phyloP scores from a whole-genome alignment of 1,284 basidiomycete genomes.

The Somion occarium region DNA sequence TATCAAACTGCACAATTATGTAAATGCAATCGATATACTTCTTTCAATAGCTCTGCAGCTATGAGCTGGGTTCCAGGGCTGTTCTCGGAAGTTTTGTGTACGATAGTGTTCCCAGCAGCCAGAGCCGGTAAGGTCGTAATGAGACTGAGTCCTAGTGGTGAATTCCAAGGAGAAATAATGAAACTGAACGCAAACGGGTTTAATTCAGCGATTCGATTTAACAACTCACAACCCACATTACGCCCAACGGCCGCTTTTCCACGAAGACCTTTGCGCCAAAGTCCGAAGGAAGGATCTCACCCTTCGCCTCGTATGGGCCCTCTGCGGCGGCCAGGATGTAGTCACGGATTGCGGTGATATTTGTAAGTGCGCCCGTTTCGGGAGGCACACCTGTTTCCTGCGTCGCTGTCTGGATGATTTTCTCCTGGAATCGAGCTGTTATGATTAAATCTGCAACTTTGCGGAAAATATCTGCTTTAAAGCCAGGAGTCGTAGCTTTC shows the following conservation, averaged over 20 bases:
- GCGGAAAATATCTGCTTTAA: conserved; percentile 39
- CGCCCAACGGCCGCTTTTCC: conserved; percentile 7
- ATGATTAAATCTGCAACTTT: conserved; percentile 40
- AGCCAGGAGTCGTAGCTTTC: conserved; percentile 34
- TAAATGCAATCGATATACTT: conserved; percentile 8
- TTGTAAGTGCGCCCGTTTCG: neutral
- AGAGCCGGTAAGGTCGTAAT: conserved; percentile 7
- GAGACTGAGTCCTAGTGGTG: conserved; percentile 6
- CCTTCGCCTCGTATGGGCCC: conserved; percentile 6
- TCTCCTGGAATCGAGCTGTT: conserved; percentile 33
- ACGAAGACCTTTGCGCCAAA: conserved; percentile 7
- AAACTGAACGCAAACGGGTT: conserved; percentile 2
- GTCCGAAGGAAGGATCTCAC: conserved; percentile 10
- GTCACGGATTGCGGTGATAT: neutral
- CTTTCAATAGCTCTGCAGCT: conserved; percentile 10
- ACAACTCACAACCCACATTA: conserved; percentile 9
- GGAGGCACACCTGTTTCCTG: conserved; percentile 4
- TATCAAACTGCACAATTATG: neutral
- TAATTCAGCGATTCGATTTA: neutral
- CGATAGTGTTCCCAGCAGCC: conserved; percentile 13
- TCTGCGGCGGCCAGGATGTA: conserved; percentile 10
- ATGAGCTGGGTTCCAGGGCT: conserved; percentile 11
- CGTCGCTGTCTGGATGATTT: conserved; percentile 3
- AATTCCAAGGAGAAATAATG: conserved; percentile 13
- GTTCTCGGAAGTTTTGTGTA: conserved; percentile 12